phyloP scores from a whole-genome alignment of 331 rosid genomes.

The Acacia concinna region DNA sequence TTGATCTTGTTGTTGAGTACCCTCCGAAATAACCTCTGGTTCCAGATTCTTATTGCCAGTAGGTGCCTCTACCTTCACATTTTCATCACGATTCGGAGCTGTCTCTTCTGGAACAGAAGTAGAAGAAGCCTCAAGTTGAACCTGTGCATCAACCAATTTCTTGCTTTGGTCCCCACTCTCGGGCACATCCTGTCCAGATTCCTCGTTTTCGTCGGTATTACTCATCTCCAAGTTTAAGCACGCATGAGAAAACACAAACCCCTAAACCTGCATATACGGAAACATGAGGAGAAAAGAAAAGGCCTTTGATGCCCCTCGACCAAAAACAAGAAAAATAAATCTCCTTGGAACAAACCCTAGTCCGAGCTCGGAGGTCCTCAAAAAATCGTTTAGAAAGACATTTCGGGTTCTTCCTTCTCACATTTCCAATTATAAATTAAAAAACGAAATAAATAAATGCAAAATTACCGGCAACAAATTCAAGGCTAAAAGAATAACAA shows the following conservation, averaged over 20 bases:
- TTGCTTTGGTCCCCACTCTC: conserved; percentile 35
- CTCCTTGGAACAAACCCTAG: conserved; percentile 37
- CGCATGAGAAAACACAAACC: conserved; percentile 34
- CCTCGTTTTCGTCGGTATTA: conserved; percentile 53
- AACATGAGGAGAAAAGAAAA: not conserved
- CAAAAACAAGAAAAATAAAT: not conserved
- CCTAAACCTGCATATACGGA: conserved; percentile 36
- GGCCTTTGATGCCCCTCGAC: not conserved
- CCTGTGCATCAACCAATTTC: conserved; percentile 32
- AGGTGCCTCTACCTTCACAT: conserved; percentile 25
- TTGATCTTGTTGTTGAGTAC: conserved; percentile 25
- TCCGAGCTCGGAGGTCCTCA: not conserved
- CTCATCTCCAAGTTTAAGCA: conserved; percentile 52
- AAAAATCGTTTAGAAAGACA: conserved; percentile 13
- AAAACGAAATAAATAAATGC: not conserved
- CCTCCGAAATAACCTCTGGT: conserved; percentile 27
- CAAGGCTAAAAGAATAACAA: conserved; percentile 8
- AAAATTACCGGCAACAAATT: conserved; percentile 38
- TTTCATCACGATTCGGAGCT: conserved; percentile 29
- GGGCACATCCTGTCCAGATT: conserved; percentile 32
- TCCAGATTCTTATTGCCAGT: conserved; percentile 22
- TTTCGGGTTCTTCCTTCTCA: not conserved
- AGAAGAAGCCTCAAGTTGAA: conserved; percentile 37
- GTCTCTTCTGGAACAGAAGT: conserved; percentile 34
- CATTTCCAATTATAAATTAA: not conserved